Base-by-base conservation (phyloP, 768 basidiomycete species). In the Phallus indusiatus region DNA sequence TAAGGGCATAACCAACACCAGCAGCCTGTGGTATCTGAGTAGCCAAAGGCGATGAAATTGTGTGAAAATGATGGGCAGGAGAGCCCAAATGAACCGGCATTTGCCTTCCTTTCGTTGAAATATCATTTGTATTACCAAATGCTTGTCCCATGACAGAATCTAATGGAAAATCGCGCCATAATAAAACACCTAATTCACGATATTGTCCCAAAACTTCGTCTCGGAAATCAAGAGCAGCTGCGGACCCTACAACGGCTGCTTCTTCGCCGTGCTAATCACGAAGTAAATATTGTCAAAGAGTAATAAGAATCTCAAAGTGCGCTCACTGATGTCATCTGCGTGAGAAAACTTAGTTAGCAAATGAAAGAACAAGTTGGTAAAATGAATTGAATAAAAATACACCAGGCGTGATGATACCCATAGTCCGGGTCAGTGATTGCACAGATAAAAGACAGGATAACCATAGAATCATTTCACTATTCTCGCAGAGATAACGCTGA, bases 131-230 rank as follows among this genome's bases (percentile, higher is more conserved):
- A 64, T 90, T 94, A 34, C 91, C 89, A 66, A 96, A 91, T 70
- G 90, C 94, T 69, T 96, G 94, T 0, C 84, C 84, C 90, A 97
- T 94, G 60, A 88, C 74, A n/a, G 79, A 73, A 65, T 92, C 82
- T 18, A 94, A 69, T 17, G 81, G 75, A 68, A 89, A 95, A 20
- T 85, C 90, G 46, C 94, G 81, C 86, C 90, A 94, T 0, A 95
- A 74, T 8, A 96, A 77, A 5, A 94, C 93, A 47, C 91, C 94
- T 76, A 91, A 84, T 76, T 91, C 92, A 56, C 90, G 87, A 67
- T 97, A 97, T 77, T 97, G 94, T 78, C 90, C 92, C 64, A 94
- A 76, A 5, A 94, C 88, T 90, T 97, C 94, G 67, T 97, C 94
- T 62, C 88, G 84, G 14, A 72, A 68, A 58, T 82, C 85, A 63